Evolutionary conservation across 1,284 basidiomycete genomes (phyloP), one percentile per base, ranked within the genome.

Genomic region (Cryptococcus sp.): DNA sequence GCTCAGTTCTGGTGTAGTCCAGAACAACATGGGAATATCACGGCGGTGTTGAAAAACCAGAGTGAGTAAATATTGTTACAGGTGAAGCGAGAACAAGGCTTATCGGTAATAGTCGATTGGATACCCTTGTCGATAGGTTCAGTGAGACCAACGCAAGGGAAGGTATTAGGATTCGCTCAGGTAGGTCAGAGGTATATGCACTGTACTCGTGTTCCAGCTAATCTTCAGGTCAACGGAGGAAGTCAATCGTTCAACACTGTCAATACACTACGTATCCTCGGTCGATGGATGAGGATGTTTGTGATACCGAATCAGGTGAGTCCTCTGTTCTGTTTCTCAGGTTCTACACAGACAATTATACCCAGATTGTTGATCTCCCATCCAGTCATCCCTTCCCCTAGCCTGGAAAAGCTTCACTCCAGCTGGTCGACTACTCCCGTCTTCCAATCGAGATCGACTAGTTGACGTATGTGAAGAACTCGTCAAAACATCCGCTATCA

Each of bases 401-500:
- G 76, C 75, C 0, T 78, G 74, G 74, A 77, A 67, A 34, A 55
- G 62, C 4, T 77, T 71, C 63, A 67, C 66, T 5, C 49, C 62
- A 11, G 58, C 57, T 0, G 72, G 68, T 37, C 61, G 76, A 30
- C 60, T 78, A 38, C 53, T 74, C 23, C 67, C 71, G 4, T 72
- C 69, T 8, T 64, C 64, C 1, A 78, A 77, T 53, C 67, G 76
- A n/a, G 76, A 77, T 52, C 67, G 76, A 10, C 62, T 78, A 10
- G 76, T 76, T 41, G 76, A 78, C 62, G 76, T 78, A 2, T 70
- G 68, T 50, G 76, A 78, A 49, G 76, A 78, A 46, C 62, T 78
- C 8, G 63, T 78, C 56, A 65, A 63, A 43, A 47, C 60, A 13
- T 60, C 60, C 5, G 46, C 63, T 41, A 53, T 77, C 36, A 57